phyloP scores from a whole-genome alignment of 2,329 filamentous ascomycete species.

The Penicillium glabrum region DNA sequence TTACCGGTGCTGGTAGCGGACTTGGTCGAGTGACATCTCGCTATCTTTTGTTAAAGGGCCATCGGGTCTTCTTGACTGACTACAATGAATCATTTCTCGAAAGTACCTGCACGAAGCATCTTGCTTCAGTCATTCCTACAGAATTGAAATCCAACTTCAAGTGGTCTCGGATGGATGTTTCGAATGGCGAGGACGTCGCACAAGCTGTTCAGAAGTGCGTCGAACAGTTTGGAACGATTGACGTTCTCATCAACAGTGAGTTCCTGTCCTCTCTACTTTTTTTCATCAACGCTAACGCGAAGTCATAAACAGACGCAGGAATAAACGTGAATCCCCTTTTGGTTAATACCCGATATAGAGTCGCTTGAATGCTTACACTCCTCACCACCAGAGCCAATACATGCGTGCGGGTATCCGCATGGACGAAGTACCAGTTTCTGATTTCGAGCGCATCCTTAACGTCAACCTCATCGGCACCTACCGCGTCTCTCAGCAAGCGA shows the following conservation, averaged over 20 bases:
- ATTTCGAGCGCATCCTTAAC: background rate
- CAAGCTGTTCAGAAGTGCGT: background rate
- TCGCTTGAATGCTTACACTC: background rate
- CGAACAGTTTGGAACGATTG: background rate
- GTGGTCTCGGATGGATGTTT: background rate
- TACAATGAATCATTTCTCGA: slow-evolving; percentile 3
- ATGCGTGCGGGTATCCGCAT: slow-evolving; percentile 3
- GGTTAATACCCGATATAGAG: background rate
- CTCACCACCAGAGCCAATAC: slow-evolving; percentile 1
- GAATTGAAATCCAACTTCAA: background rate
- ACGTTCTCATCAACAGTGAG: background rate
- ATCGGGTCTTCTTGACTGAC: slow-evolving; percentile 5
- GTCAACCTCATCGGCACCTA: slow-evolving; percentile 6
- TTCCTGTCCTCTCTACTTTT: background rate
- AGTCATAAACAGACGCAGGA: background rate
- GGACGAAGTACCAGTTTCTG: slow-evolving; percentile 4
- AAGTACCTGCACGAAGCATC: background rate
- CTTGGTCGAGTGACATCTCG: slow-evolving; percentile 5
- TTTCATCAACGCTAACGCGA: background rate
- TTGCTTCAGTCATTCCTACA: background rate
- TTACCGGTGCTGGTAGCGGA: slow-evolving; percentile 5
- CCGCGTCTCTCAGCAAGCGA: slow-evolving; percentile 1
- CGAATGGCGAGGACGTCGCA: background rate
- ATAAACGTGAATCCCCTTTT: background rate
- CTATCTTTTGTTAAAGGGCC: slow-evolving; percentile 1